Percentiles rank a stretch among this genome's conserved stretches.
Conservation (phyloP, 2,329 filamentous ascomycete genomes). For the Verticillium nonalfalfae region DNA sequence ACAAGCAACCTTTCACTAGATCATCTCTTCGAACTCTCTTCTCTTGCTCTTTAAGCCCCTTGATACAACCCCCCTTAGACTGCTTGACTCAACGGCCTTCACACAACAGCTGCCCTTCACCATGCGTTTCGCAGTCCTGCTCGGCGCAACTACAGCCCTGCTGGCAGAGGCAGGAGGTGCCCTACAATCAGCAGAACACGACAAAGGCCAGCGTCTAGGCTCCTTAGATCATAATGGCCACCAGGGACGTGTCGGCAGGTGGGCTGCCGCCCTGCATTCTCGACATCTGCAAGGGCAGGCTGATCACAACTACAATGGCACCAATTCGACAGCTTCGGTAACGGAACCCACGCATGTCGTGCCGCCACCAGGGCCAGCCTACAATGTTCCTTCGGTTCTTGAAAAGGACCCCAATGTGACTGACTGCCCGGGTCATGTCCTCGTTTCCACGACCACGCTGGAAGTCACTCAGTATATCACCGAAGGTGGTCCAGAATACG, state of each 20-base stretch:
- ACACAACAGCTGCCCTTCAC: background rate
- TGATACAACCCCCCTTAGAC: too few relatives aligned
- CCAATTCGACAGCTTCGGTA: conserved; percentile 2
- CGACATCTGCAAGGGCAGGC: background rate
- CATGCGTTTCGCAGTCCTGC: background rate
- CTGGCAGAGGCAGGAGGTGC: background rate
- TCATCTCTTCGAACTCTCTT: background rate
- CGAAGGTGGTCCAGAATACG: conserved; percentile 15
- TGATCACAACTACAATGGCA: conserved; percentile 3
- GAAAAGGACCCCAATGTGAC: background rate
- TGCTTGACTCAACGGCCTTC: too few relatives aligned
- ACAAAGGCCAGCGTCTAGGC: background rate
- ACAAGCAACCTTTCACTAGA: background rate
- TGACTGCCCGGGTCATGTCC: conserved; percentile 3
- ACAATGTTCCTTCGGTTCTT: background rate
- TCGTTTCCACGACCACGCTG: conserved; percentile 22
- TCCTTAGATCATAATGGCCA: background rate
- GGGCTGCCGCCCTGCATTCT: background rate
- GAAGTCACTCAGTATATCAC: conserved; percentile 25
- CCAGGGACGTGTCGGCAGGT: background rate
- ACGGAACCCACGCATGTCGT: background rate
- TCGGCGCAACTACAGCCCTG: background rate
- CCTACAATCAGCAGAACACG: background rate
- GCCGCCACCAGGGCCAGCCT: background rate
- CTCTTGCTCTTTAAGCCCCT: background rate